Evolutionary conservation across 805 yeast species (phyloP).

Genomic region (Candida adriatica): DNA sequence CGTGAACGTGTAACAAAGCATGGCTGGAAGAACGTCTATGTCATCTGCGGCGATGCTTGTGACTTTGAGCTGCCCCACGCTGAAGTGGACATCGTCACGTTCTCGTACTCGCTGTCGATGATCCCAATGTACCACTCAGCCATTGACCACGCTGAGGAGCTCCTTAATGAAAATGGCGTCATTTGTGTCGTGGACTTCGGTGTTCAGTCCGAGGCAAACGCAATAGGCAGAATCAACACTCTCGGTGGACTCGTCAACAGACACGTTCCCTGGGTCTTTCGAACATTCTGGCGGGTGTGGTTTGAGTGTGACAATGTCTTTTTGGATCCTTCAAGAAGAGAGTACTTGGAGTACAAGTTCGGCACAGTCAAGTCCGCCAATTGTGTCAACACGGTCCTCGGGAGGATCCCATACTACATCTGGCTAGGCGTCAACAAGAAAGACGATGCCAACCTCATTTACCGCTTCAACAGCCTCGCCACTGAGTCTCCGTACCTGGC

Average conservation of each 20-base stretch:
- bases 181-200: conserved; percentile 76
- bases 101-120: conserved; percentile 79
- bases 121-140: conserved; percentile 79
- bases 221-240: conserved; percentile 63
- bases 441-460: conserved; percentile 40
- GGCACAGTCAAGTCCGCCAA: conserved; percentile 77
- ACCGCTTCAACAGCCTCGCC: conserved; percentile 61
- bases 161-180: conserved; percentile 50
- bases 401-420: conserved; percentile 74
- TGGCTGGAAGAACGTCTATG: conserved; percentile 55
- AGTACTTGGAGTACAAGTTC: conserved; percentile 73
- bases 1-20: conserved; percentile 42
- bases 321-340: conserved; percentile 75
- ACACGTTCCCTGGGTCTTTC: conserved; percentile 67
- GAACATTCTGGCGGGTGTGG: conserved; percentile 86
- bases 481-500: conserved; percentile 80
- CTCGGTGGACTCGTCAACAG: conserved; percentile 68
- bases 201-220: conserved; percentile 58
- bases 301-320: conserved; percentile 79
- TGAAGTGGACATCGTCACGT: conserved; percentile 66
- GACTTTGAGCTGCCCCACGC: conserved; percentile 48
- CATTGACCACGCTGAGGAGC: conserved; percentile 54
- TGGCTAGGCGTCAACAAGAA: conserved; percentile 73
- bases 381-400: conserved; percentile 55
- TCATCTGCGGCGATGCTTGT: conserved; percentile 70